A percentile compares a stretch with the other conserved stretches of the same genome.
These are phyloP conservation scores for Stevia rebaudiana DNA, from an alignment of 140 eudicot species.

Conservation along the genomic window DNA sequence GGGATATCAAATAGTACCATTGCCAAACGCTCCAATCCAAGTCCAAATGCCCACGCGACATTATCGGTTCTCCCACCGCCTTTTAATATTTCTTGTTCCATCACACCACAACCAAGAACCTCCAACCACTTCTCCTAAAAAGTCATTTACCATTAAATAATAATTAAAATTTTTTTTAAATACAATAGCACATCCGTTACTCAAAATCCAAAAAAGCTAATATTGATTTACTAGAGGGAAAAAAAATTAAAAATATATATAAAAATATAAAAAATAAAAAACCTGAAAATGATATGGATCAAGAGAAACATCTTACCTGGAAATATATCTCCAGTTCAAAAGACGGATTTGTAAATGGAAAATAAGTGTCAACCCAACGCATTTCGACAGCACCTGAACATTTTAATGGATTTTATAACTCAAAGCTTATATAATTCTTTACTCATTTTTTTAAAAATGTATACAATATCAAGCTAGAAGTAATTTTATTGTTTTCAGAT, in stretches of 20 bases:
- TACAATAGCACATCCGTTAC: not conserved
- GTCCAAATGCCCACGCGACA: slow-evolving; percentile 99
- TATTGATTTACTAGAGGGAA: not conserved
- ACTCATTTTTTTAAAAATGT: slow-evolving; percentile 13
- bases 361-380: slow-evolving; percentile 98
- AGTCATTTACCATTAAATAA: not conserved
- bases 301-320: slow-evolving; percentile 44
- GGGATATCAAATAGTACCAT: slow-evolving; percentile 94
- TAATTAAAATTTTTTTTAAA: not conserved
- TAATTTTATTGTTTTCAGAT: not conserved
- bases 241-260: not conserved
- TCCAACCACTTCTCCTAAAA: slow-evolving; percentile 94
- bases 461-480: not conserved
- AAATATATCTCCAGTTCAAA: slow-evolving; percentile 94
- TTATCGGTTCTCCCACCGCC: slow-evolving; percentile 62
- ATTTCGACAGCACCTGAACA: slow-evolving; percentile 87
- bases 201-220: not conserved
- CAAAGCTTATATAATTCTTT: not conserved
- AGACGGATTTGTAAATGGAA: slow-evolving; percentile 91
- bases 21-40: slow-evolving; percentile 84
- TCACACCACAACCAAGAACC: slow-evolving; percentile 98
- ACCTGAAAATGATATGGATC: not conserved
- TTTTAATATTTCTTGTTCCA: slow-evolving; percentile 85
- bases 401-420: slow-evolving; percentile 5
- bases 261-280: not conserved